Evolutionary conservation across 2,329 filamentous ascomycete genomes (phyloP), one percentile per base, ranked within the genome.

Genomic region (Sporothrix pseudoabietina): DNA sequence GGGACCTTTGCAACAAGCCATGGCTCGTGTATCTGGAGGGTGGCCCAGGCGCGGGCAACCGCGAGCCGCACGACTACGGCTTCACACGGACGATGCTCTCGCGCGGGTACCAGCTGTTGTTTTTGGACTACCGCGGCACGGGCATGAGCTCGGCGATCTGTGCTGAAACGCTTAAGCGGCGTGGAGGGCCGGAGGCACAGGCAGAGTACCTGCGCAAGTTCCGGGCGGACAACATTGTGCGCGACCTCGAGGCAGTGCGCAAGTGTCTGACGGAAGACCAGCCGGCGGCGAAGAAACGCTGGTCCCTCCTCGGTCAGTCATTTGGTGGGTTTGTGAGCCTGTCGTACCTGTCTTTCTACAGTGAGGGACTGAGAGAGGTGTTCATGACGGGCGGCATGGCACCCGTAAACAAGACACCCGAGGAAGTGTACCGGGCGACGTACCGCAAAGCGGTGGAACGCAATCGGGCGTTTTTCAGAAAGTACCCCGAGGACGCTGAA

Each of bases 51-150:
- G 90, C 92, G 78, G 90, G 91, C 75, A 94, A 93, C 79, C 85
- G 87, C 6, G 85, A 91, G 69, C 94, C 95, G 1, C 91, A 97
- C 79, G 87, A 92, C 74, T 88, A 90, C 75, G 84, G 90, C 8
- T 88, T 94, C 79, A 92, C 92, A n/a, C 87, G 89, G 44, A 84
- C 86, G 41, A 86, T 94, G 72, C 86, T 98, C 6, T 89, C 91
- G 74, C 90, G 91, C 75, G 94, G 94, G 19, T 98, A 97, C 79
- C 92, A 97, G 80, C 84, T 94, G 63, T 87, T 98, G 1, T 91
- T 92, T 76, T 87, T 98, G n/a, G 95, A 98, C 80, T 94, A 97
- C 80, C 89, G 95, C 69, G 95, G 95, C 14, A 97, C 94, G 3
- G 95, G 95, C 0, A 84, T 97, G 69, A 97, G 93, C 79, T 92